A percentile compares a stretch with the other conserved stretches of the same genome.
phyloP scores from a whole-genome alignment of 495 filamentous ascomycete genomes.

The Podospora pseudopauciseta region DNA sequence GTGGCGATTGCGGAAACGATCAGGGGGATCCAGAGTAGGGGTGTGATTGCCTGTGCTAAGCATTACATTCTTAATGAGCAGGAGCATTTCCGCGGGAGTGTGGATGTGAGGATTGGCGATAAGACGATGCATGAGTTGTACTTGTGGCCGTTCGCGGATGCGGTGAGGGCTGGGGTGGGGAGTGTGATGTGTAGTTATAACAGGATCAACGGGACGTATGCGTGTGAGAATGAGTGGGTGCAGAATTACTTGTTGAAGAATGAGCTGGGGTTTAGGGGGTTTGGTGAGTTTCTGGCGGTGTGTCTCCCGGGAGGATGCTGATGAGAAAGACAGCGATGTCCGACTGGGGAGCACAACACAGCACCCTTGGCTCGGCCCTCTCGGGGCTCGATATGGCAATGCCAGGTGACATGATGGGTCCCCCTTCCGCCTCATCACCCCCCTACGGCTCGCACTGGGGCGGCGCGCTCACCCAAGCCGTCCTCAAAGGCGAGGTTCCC shows the following conservation, averaged over 20 bases:
- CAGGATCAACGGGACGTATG: slow-evolving; percentile 42
- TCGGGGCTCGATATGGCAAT: slow-evolving; percentile 91
- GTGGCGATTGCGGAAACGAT: slow-evolving; percentile 53
- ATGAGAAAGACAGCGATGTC: slow-evolving; percentile 56
- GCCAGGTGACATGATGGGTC: slow-evolving; percentile 66
- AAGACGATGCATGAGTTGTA: slow-evolving; percentile 66
- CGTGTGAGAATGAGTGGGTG: slow-evolving; percentile 44
- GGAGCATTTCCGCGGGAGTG: slow-evolving; percentile 37
- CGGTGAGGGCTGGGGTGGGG: slow-evolving; percentile 55
- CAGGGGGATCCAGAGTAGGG: slow-evolving; percentile 52
- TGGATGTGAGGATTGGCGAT: slow-evolving; percentile 58
- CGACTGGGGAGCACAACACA: slow-evolving; percentile 88
- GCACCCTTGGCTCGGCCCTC: slow-evolving; percentile 71
- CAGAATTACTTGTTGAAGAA: slow-evolving; percentile 51
- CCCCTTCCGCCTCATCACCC: slow-evolving; percentile 40
- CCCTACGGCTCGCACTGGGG: slow-evolving; percentile 61
- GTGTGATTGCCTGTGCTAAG: slow-evolving; percentile 58
- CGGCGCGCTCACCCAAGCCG: slow-evolving; percentile 65
- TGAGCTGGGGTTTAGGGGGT: slow-evolving; percentile 55
- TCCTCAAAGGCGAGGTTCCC: slow-evolving; percentile 71
- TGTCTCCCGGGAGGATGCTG: not conserved
- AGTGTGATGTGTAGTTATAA: slow-evolving; percentile 66
- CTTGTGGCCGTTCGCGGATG: slow-evolving; percentile 68
- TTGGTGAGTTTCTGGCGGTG: slow-evolving; percentile 47
- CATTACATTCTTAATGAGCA: slow-evolving; percentile 54